phyloP scores from a whole-genome alignment of 2,329 filamentous ascomycete species.

The Orbilia blumenaviensis region DNA sequence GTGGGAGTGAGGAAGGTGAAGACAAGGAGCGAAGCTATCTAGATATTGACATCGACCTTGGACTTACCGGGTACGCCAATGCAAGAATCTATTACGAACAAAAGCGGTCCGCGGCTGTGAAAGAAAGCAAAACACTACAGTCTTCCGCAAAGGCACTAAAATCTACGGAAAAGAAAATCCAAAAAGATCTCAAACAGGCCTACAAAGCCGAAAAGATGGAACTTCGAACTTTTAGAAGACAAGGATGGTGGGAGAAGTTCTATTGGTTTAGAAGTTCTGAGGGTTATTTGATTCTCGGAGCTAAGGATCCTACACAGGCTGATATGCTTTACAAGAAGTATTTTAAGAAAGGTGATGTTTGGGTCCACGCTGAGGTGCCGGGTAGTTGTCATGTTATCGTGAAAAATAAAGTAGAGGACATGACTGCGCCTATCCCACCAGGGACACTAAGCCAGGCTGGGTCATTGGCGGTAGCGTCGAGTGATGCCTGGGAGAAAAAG shows the following conservation, averaged over 20 bases:
- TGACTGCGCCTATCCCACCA: slow-evolving; percentile 87
- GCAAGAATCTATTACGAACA: slow-evolving; percentile 92
- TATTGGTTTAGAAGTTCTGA: slow-evolving; percentile 94
- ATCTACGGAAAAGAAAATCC: slow-evolving; percentile 88
- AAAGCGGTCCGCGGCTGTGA: slow-evolving; percentile 81
- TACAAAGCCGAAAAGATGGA: slow-evolving; percentile 92
- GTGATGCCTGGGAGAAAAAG: slow-evolving; percentile 94
- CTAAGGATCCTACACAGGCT: slow-evolving; percentile 86
- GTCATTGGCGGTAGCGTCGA: slow-evolving; percentile 82
- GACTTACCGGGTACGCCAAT: slow-evolving; percentile 84
- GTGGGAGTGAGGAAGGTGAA: slow-evolving; percentile 61
- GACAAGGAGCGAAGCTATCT: slow-evolving; percentile 64
- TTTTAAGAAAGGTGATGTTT: slow-evolving; percentile 87
- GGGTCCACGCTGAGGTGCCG: slow-evolving; percentile 87
- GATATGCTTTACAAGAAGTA: slow-evolving; percentile 90
- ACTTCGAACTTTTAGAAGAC: slow-evolving; percentile 80
- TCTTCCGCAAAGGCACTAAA: slow-evolving; percentile 85
- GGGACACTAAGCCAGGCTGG: slow-evolving; percentile 92
- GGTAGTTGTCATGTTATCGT: slow-evolving; percentile 87
- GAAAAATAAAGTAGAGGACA: slow-evolving; percentile 81
- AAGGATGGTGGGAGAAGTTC: slow-evolving; percentile 98
- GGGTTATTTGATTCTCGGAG: slow-evolving; percentile 88
- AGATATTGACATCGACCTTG: slow-evolving; percentile 83
- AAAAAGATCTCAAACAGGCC: slow-evolving; percentile 82
- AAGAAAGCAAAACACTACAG: slow-evolving; percentile 84